A percentile compares a stretch with the other conserved stretches of the same genome.
phyloP scores from a whole-genome alignment of 2,329 filamentous ascomycete genomes.

The Graphium sp. region DNA sequence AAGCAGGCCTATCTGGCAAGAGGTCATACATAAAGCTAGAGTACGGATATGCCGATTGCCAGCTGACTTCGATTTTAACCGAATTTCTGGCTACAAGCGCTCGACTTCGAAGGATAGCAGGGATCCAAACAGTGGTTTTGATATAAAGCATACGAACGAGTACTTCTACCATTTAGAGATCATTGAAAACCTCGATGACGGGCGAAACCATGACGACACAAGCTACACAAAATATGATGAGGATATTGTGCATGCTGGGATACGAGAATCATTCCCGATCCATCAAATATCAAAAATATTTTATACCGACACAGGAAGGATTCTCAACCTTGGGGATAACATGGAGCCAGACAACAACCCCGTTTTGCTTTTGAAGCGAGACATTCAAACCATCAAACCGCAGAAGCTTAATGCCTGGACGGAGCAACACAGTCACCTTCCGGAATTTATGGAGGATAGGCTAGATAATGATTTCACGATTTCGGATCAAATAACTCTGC shows the following conservation, averaged over 20 bases:
- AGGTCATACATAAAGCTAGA: conserved; percentile 84
- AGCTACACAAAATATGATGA: conserved; percentile 19
- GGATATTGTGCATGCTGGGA: conserved; percentile 23
- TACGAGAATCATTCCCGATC: conserved; percentile 35
- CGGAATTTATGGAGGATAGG: conserved; percentile 10
- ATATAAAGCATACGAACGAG: conserved; percentile 8
- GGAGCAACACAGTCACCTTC: no score
- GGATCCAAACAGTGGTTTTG: background rate
- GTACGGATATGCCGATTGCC: conserved; percentile 65
- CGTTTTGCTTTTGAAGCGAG: conserved; percentile 16
- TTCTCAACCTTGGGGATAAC: conserved; percentile 55
- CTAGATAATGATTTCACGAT: conserved; percentile 23
- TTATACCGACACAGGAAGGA: conserved; percentile 79
- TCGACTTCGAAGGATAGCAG: conserved; percentile 2
- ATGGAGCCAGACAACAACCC: conserved; percentile 17
- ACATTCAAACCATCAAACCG: conserved; percentile 7
- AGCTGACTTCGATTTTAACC: conserved; percentile 20
- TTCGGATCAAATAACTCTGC: no score
- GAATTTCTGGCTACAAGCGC: conserved; percentile 7
- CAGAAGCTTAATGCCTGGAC: no score
- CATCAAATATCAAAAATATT: conserved; percentile 70
- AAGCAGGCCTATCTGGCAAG: conserved; percentile 72
- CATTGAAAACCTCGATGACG: conserved; percentile 59
- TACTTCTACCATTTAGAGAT: conserved; percentile 72
- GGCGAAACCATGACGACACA: conserved; percentile 29